These are phyloP conservation scores for Fabrea salina DNA, from an alignment of 169 alveolate genomes.

Conservation along the genomic window DNA sequence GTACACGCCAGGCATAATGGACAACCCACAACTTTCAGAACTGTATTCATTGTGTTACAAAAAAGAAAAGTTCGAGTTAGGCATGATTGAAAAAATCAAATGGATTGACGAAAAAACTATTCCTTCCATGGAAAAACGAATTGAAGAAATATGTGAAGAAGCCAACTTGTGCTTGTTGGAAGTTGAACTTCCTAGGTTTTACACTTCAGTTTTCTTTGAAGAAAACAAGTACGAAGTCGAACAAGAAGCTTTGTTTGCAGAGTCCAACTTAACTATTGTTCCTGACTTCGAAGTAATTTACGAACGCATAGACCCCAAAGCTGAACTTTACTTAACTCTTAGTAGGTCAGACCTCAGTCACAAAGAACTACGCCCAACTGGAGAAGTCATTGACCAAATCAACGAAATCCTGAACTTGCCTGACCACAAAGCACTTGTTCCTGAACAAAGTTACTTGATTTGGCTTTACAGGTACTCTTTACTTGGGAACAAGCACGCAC, in stretches of 20 bases:
- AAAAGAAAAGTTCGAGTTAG: background rate
- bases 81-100: background rate
- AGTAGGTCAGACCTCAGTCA: conserved; percentile 44
- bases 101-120: conserved; percentile 35
- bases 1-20: background rate
- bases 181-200: conserved; percentile 56
- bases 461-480: conserved; percentile 74
- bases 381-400: conserved; percentile 33
- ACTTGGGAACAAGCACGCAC: conserved; percentile 62
- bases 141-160: conserved; percentile 37
- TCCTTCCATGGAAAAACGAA: conserved; percentile 36
- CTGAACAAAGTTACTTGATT: conserved; percentile 51
- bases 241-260: conserved; percentile 27
- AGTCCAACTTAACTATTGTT: conserved; percentile 52
- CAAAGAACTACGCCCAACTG: conserved; percentile 47
- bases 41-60: background rate
- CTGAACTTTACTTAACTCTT: conserved; percentile 57
- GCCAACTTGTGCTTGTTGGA: conserved; percentile 47
- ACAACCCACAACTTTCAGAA: background rate
- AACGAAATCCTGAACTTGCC: conserved; percentile 61
- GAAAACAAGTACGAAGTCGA: conserved; percentile 39
- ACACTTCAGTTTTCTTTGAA: conserved; percentile 47
- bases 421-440: conserved; percentile 56
- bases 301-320: conserved; percentile 62
- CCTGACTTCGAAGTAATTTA: conserved; percentile 46